A percentile compares a stretch with the other conserved stretches of the same genome.
Conservation (phyloP, 2,329 filamentous ascomycete genomes). For the Hypocreales sp. region DNA sequence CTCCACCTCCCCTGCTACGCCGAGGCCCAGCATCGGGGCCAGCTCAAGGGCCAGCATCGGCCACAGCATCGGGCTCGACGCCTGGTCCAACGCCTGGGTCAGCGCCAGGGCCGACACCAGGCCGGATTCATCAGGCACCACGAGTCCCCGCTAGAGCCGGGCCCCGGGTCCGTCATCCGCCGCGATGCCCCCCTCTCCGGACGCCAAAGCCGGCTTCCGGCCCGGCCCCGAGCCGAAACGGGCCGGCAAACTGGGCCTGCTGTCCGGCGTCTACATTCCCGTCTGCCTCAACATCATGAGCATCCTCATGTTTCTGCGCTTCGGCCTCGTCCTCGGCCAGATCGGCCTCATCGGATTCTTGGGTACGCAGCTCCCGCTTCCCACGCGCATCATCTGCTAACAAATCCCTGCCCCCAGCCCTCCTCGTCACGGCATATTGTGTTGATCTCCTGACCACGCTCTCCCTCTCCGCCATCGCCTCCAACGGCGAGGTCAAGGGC, state of each 20-base stretch:
- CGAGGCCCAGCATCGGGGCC: no score
- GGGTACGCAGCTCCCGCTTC: slow-evolving; percentile 31
- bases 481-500: slow-evolving; percentile 76
- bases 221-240: slow-evolving; percentile 20
- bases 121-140: no score
- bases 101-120: no score
- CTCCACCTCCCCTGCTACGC: no score
- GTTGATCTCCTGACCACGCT: slow-evolving; percentile 76
- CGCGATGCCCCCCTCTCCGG: slow-evolving; percentile 3
- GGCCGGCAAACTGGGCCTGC: slow-evolving; percentile 53
- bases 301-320: slow-evolving; percentile 84
- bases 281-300: slow-evolving; percentile 81
- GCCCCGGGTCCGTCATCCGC: no score
- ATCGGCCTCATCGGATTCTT: slow-evolving; percentile 67
- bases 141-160: no score
- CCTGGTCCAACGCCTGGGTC: no score
- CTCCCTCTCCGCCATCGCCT: slow-evolving; percentile 77
- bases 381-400: not conserved
- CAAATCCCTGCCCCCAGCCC: slow-evolving; percentile 26
- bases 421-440: slow-evolving; percentile 60
- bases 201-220: slow-evolving; percentile 3
- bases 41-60: no score
- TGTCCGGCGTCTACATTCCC: slow-evolving; percentile 72
- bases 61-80: no score
- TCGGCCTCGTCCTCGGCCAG: slow-evolving; percentile 72